Base-by-base conservation (phyloP, 2,329 filamentous ascomycete genomes). In the Aureobasidium sp. region DNA sequence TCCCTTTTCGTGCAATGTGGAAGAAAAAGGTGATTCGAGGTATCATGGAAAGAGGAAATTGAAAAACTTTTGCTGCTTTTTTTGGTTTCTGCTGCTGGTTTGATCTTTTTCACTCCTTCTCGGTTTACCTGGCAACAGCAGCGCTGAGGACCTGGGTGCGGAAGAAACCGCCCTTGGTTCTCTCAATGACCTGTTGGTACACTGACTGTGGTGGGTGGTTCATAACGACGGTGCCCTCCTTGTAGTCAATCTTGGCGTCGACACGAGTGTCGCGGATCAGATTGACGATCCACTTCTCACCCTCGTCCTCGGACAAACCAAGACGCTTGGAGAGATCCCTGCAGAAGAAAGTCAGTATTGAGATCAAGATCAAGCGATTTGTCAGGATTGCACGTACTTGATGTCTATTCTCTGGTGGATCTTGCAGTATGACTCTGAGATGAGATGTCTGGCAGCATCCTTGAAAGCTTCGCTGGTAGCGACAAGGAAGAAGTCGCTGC, bases 261-360 rank as follows among this genome's bases (percentile, higher is more conserved):
- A 99, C 89, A 66, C 92, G 86, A 27, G 94, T 99, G 79, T 99
- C 94, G 67, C 94, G 88, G 78, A 99, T 99, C 67, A 99, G 84
- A 82, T 99, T 99, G 70, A 99, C 94, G 72, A 99, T 99, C 94
- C 94, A 99, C 83, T 99, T 99, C 86, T 99, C 94, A 71, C 94
- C 94, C 73, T 97, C 94, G 73, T 96, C 91, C 71, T 92, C 87
- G 74, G 89, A 91, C 67, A 99, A 83, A 67, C 93, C 94, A 64
- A 99, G 86, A 75, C 94, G 90, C 66, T 87, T 88, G 67, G 91
- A 96, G 64, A 99, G 85, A 71, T 97, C 94, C 77, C 84, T 87
- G 65, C 3, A 9, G 45, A 15, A 34, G 36, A 29, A 49, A 69
- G 57, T 60, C 51, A 64, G 49, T 39, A 44, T 34, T 14, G 11